These are phyloP conservation scores for Trypanosoma caninum DNA, from an alignment of 208 protist genomes.

Conservation along the genomic window DNA sequence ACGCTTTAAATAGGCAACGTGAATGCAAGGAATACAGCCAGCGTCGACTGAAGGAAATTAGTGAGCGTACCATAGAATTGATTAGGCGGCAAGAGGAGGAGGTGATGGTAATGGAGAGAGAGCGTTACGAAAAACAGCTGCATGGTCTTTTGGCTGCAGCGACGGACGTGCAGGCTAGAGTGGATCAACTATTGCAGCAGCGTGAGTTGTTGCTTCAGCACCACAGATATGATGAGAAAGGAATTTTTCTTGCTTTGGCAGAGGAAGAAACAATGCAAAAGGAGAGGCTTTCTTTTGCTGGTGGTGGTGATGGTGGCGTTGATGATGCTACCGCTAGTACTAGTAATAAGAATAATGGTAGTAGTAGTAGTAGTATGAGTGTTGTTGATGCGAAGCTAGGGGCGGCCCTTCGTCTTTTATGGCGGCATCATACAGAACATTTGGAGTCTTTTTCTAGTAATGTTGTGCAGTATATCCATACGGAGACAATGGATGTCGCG, in stretches of 20 bases:
- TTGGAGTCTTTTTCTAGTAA: slow-evolving; percentile 27
- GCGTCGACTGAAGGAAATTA: slow-evolving; percentile 28
- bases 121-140: slow-evolving; percentile 35
- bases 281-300: background rate
- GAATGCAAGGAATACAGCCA: slow-evolving; percentile 27
- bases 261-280: slow-evolving; percentile 1
- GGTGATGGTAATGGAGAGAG: slow-evolving; percentile 31
- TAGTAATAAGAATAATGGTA: background rate
- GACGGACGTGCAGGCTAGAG: slow-evolving; percentile 3
- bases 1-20: slow-evolving; percentile 21
- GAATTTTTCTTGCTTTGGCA: slow-evolving; percentile 17
- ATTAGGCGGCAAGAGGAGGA: slow-evolving; percentile 27
- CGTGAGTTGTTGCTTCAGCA: slow-evolving; percentile 20
- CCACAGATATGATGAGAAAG: slow-evolving; percentile 23
- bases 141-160: background rate
- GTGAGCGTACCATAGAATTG: slow-evolving; percentile 25
- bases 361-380: background rate
- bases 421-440: slow-evolving; percentile 38
- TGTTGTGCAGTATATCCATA: slow-evolving; percentile 61
- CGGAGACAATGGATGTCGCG: slow-evolving; percentile 38
- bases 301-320: background rate
- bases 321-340: background rate
- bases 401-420: slow-evolving; percentile 28
- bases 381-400: slow-evolving; percentile 17
- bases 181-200: slow-evolving; percentile 17